Percentiles rank a stretch among this genome's conserved stretches.
Evolutionary conservation across 2,329 filamentous ascomycete species (phyloP).

Genomic region (Talaromyces sp.): DNA sequence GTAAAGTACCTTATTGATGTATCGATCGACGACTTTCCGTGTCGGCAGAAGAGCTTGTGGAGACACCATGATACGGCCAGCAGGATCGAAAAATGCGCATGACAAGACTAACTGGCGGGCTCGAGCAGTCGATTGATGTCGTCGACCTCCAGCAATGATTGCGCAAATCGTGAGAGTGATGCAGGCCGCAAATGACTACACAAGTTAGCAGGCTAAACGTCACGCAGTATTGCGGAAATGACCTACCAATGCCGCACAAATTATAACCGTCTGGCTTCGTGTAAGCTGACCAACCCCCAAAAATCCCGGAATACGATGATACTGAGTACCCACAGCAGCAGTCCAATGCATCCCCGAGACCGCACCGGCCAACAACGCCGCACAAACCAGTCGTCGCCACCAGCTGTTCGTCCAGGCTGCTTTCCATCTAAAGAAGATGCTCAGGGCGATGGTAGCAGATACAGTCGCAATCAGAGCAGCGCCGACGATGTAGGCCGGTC

Average conservation of each 20-base stretch:
- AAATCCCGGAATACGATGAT: slow-evolving; percentile 54
- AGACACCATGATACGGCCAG: slow-evolving; percentile 46
- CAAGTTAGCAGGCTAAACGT: slow-evolving; percentile 2
- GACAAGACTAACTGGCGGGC: slow-evolving; percentile 58
- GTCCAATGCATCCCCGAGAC: slow-evolving; percentile 89
- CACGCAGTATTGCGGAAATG: neutral
- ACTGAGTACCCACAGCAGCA: slow-evolving; percentile 67
- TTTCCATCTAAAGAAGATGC: slow-evolving; percentile 73
- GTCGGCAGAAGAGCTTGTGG: slow-evolving; percentile 43
- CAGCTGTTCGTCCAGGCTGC: slow-evolving; percentile 73
- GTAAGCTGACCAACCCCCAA: slow-evolving; percentile 45
- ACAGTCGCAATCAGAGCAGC: slow-evolving; percentile 69
- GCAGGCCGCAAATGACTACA: slow-evolving; percentile 60
- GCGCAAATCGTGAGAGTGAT: slow-evolving; percentile 57
- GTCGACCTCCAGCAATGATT: slow-evolving; percentile 53
- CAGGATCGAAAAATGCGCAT: slow-evolving; percentile 44
- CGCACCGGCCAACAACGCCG: slow-evolving; percentile 65
- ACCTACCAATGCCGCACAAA: slow-evolving; percentile 68
- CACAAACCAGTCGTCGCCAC: slow-evolving; percentile 69
- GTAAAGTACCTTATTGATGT: slow-evolving; percentile 59
- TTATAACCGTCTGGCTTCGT: slow-evolving; percentile 65
- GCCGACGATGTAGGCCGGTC: slow-evolving; percentile 59
- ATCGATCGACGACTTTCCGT: slow-evolving; percentile 73
- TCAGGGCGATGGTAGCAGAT: slow-evolving; percentile 66
- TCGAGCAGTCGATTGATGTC: slow-evolving; percentile 54